phyloP scores from a whole-genome alignment of 2,329 filamentous ascomycete species.

The Fusarium buharicum region DNA sequence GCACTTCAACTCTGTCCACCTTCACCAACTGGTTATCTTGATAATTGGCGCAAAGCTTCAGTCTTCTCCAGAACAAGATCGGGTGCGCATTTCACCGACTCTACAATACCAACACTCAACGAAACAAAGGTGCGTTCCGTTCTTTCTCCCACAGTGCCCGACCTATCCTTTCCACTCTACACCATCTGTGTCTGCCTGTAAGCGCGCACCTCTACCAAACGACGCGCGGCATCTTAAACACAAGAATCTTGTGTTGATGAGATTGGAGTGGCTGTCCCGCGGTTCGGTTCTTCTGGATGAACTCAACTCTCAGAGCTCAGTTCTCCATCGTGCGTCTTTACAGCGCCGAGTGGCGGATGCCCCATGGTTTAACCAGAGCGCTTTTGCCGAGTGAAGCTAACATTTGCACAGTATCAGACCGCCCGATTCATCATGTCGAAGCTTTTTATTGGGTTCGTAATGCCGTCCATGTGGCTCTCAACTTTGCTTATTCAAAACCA shows the following conservation, averaged over 20 bases:
- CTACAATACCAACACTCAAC: conserved; percentile 1
- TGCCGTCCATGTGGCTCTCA: background rate
- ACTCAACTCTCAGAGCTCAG: conserved; percentile 1
- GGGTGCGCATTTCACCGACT: conserved; percentile 6
- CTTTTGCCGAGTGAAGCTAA: conserved; percentile 22
- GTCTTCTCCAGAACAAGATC: conserved; percentile 19
- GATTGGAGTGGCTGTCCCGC: background rate
- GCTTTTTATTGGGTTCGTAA: conserved; percentile 67
- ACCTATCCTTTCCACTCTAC: conserved; percentile 6
- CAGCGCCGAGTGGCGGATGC: background rate
- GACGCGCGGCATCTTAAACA: conserved; percentile 29
- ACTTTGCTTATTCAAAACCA: conserved; percentile 53
- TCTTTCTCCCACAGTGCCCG: conserved; percentile 3
- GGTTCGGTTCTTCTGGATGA: background rate
- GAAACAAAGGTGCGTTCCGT: conserved; percentile 31
- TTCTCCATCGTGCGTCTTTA: background rate
- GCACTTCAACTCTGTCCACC: conserved; percentile 24
- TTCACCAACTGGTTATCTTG: conserved; percentile 26
- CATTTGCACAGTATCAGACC: conserved; percentile 21
- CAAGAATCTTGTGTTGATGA: background rate
- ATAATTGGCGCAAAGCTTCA: conserved; percentile 37
- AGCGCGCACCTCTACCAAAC: conserved; percentile 24
- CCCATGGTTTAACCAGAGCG: background rate
- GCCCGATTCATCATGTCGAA: conserved; percentile 76
- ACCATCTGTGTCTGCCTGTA: conserved; percentile 14